Conservation (phyloP, 2,329 filamentous ascomycete genomes). For the Colletotrichum camelliae region DNA sequence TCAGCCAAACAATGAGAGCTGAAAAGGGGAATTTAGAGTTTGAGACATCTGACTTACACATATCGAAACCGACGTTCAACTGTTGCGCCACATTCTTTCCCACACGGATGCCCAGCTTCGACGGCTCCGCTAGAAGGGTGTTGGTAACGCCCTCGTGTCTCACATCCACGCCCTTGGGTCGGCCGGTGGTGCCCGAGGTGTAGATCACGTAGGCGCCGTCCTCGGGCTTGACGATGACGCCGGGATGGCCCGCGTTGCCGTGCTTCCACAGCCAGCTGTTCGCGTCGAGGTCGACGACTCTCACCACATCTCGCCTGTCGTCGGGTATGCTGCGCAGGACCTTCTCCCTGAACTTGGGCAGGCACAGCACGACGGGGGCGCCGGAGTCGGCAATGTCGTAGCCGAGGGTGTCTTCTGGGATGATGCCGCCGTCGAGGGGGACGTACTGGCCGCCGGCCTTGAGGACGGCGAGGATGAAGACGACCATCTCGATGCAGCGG, state of each 20-base stretch:
- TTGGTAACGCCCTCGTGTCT: slow-evolving; percentile 43
- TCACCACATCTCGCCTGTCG: neutral
- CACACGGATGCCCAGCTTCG: slow-evolving; percentile 50
- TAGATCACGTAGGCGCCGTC: slow-evolving; percentile 56
- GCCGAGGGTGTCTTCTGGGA: slow-evolving; percentile 51
- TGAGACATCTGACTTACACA: slow-evolving; percentile 50
- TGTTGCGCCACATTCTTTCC: slow-evolving; percentile 60
- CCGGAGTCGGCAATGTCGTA: slow-evolving; percentile 54
- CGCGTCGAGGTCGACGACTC: slow-evolving; percentile 17
- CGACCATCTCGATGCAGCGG: slow-evolving; percentile 60
- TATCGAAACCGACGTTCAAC: slow-evolving; percentile 65
- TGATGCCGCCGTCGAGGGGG: slow-evolving; percentile 61
- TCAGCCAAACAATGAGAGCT: neutral
- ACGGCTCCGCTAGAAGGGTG: neutral
- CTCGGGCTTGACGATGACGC: slow-evolving; percentile 36
- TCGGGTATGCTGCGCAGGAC: slow-evolving; percentile 10
- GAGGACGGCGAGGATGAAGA: slow-evolving; percentile 61
- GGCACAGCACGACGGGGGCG: slow-evolving; percentile 51
- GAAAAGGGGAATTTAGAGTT: neutral
- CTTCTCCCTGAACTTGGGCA: slow-evolving; percentile 30
- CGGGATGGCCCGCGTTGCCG: slow-evolving; percentile 18
- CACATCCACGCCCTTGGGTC: slow-evolving; percentile 64
- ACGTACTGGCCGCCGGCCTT: slow-evolving; percentile 65
- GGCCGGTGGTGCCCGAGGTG: slow-evolving; percentile 63
- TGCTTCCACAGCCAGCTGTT: slow-evolving; percentile 17